Base-by-base conservation (phyloP, 202 grass and related monocot genomes). In the Panicum hallii region DNA sequence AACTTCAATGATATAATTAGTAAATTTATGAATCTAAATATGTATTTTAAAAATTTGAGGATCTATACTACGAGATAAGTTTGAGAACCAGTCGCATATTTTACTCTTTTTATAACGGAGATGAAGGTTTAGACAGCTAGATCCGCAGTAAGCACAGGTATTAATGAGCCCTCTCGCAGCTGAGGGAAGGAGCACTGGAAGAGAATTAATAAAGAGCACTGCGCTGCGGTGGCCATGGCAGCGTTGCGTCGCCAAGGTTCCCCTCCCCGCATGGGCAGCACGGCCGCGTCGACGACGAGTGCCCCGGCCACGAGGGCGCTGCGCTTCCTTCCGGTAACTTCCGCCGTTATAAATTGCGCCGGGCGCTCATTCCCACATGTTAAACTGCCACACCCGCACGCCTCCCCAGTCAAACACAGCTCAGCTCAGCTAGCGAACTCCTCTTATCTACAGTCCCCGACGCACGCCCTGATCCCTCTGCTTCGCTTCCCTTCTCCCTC, bases 271-370 rank as follows among this genome's bases (percentile, higher is more conserved):
- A 66, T 66, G 45, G 30, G 63, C 46, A 34, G 34, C 36, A 38
- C 36, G 36, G 20, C 20, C 4, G 11, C 12, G 23, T 56, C 32
- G 34, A 55, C 64, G 36, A 34, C 26, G 70, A 7, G 49, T 60
- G 43, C 62, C 84, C 63, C 48, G 3, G 14, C 69, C 75, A 71
- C 79, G 85, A 86, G 78, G 93, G 87, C 57, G 80, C 58, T n/a
- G 63, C 46, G 38, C 42, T 45, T 16, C 10, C 40, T 74, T 83
- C 80, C 90, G n/a, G 90, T 84, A 82, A 90, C 87, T 86, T 92
- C 88, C 67, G 6, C 75, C 74, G 1, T 81, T 90, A 95, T 92
- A 95, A 90, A 92, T 90, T 90, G 26, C 44, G 15, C 13, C 70
- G 36, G 82, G 88, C 75, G 74, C 92, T 82, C 87, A 86, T 70